phyloP scores from a whole-genome alignment of 73 alveolate genomes.

The Halteria grandinella region DNA sequence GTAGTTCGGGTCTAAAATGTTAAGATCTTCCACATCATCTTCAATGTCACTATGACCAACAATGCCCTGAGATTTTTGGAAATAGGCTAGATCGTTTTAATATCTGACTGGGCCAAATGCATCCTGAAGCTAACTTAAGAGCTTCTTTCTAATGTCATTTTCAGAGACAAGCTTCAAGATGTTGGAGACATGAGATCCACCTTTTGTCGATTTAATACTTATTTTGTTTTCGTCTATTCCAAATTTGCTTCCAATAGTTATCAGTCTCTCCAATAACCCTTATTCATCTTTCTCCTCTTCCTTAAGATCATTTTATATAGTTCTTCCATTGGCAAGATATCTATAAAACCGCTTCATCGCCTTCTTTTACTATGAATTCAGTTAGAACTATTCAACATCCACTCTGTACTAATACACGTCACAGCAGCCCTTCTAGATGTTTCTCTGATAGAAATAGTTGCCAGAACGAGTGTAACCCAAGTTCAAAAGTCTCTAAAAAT shows the following conservation, averaged over 20 bases:
- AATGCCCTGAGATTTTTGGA: neutral
- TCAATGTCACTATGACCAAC: constrained; percentile 19
- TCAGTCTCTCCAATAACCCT: too few relatives aligned
- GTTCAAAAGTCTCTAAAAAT: constrained; percentile 57
- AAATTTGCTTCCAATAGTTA: neutral
- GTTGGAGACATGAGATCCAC: neutral
- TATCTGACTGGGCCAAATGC: neutral
- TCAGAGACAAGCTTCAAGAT: neutral
- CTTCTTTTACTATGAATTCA: constrained; percentile 71
- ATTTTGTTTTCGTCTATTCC: neutral
- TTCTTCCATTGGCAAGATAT: too few relatives aligned
- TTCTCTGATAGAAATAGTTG: constrained; percentile 48
- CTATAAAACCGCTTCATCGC: constrained; percentile 80
- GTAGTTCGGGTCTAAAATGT: neutral
- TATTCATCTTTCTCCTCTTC: constrained; percentile 25
- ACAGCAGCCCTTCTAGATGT: constrained; percentile 71
- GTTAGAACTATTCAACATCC: constrained; percentile 65
- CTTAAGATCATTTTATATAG: too few relatives aligned
- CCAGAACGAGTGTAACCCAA: constrained; percentile 76
- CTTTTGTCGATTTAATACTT: neutral
- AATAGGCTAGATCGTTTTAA: neutral
- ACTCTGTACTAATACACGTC: constrained; percentile 73
- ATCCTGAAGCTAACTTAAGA: neutral
- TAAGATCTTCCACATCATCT: neutral
- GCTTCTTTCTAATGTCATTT: neutral